These are phyloP conservation scores for Termitomyces sp. DNA, from an alignment of 768 basidiomycete genomes.

Conservation along the genomic window DNA sequence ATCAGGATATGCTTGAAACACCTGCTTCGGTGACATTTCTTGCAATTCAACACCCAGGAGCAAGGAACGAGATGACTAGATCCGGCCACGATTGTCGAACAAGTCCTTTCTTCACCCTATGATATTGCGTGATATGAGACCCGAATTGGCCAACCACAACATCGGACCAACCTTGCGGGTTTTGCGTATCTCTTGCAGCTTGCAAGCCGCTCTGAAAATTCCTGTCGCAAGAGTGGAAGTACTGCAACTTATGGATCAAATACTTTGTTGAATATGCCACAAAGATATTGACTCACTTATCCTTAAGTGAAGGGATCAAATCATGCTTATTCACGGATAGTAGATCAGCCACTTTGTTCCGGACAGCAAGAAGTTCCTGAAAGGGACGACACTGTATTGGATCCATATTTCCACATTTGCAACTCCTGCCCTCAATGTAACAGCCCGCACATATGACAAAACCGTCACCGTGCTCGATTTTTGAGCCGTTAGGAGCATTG, in stretches of 20 bases:
- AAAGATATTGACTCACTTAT: not conserved
- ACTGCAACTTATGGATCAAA: constrained; percentile 1
- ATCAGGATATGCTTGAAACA: constrained; percentile 39
- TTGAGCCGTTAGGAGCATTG: not conserved
- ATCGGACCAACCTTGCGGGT: constrained; percentile 7
- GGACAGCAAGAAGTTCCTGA: constrained; percentile 37
- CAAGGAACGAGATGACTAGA: constrained; percentile 20
- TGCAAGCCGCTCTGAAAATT: constrained; percentile 28
- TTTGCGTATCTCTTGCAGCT: constrained; percentile 22
- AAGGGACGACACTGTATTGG: constrained; percentile 59
- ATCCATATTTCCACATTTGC: constrained; percentile 57
- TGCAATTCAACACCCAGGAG: constrained; percentile 32
- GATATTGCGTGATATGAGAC: constrained; percentile 1
- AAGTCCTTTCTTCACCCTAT: constrained; percentile 13
- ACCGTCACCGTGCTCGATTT: constrained; percentile 33
- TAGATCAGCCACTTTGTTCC: constrained; percentile 29
- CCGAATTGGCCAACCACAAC: not conserved
- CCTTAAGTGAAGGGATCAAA: not conserved
- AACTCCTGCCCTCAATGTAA: constrained; percentile 77
- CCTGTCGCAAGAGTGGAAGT: constrained; percentile 1
- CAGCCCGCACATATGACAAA: constrained; percentile 66
- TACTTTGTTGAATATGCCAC: not conserved
- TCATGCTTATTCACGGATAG: constrained; percentile 3
- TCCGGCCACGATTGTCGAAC: constrained; percentile 5
- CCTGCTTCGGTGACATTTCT: constrained; percentile 34